Evolutionary conservation across 1,139 yeast species (phyloP).

Genomic region (Nadsonia starkeyi-henricii): DNA sequence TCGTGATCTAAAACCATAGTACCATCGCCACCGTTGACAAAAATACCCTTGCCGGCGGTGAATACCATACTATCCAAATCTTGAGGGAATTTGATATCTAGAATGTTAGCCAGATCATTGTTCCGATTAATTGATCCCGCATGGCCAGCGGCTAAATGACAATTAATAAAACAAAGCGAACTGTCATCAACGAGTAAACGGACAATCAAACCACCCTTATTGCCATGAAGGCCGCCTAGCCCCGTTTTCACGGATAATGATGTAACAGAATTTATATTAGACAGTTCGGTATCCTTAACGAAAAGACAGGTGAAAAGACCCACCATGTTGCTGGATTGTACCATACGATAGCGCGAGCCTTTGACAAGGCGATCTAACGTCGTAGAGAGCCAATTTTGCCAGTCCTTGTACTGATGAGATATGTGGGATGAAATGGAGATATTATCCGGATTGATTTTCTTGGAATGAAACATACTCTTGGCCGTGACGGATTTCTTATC

Average conservation of each 20-base stretch:
- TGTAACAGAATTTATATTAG: conserved; percentile 48
- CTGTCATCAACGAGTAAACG: conserved; percentile 66
- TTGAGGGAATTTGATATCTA: conserved; percentile 41
- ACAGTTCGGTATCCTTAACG: conserved; percentile 36
- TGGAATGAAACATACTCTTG: conserved; percentile 32
- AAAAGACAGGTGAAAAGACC: conserved; percentile 64
- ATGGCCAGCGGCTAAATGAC: conserved; percentile 89
- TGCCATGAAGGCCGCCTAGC: conserved; percentile 86
- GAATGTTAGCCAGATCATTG: conserved; percentile 60
- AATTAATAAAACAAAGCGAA: conserved; percentile 64
- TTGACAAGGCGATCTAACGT: conserved; percentile 13
- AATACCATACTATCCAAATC: conserved; percentile 33
- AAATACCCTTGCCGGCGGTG: conserved; percentile 24
- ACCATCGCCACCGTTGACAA: conserved; percentile 36
- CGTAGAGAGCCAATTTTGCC: conserved; percentile 23
- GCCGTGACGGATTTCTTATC: conserved; percentile 80
- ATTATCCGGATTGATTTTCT: conserved; percentile 22
- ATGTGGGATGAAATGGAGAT: conserved; percentile 20
- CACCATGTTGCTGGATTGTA: conserved; percentile 80
- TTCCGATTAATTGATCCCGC: conserved; percentile 67
- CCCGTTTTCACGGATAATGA: conserved; percentile 86
- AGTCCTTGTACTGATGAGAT: conserved; percentile 26
- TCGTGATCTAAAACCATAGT: conserved; percentile 54
- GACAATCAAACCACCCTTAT: conserved; percentile 87
- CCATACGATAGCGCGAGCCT: conserved; percentile 40